Base-by-base conservation (phyloP, 805 yeast species). In the Hanseniaspora lindneri region DNA sequence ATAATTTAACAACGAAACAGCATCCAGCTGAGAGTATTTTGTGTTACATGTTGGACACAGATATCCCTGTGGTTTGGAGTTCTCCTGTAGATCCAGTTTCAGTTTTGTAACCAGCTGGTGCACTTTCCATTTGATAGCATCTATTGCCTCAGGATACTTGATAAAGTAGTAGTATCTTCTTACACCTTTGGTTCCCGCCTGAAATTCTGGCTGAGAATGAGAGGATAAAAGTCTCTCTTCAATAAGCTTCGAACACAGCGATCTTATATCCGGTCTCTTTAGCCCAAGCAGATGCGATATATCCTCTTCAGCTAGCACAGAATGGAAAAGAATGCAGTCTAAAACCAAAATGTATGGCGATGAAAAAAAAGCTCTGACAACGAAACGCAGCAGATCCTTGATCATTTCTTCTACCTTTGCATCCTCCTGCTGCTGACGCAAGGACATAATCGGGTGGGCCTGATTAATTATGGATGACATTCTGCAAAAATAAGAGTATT, bases 51-150 rank as follows among this genome's bases (percentile, higher is more conserved):
- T 69, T 8, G 94, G 88, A 61, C 98, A 92, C 51, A 84, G 73
- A 60, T 83, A 92, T 2, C 97, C 98, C 59, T 92, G 95, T 1
- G 96, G 94, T 55, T 86, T 88, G 23, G 86, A 79, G 57, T 81
- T 83, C 54, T 79, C 83, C 44, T 85, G 79, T 66, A 89, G 74
- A 58, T 87, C 94, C 54, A 82, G 84, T 59, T 85, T 85, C 49
- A 88, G 71, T 48, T 72, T 63, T 55, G 80, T 80, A 13, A 85
- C 96, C 24, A 92, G 73, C 41, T 83, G 76, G 62, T 89, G 95
- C 51, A 89, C 83, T 60, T 88, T 87, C 97, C 97, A 92, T 65
- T 92, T 92, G 60, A 92, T 78, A 3, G 96, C 78, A 66, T 92
- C 98, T 35, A 92, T 84, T 0, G 97, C 94, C 62, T 87, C 95